Conservation (phyloP, 2,329 filamentous ascomycete species). For the Cercospora nicotianae region DNA sequence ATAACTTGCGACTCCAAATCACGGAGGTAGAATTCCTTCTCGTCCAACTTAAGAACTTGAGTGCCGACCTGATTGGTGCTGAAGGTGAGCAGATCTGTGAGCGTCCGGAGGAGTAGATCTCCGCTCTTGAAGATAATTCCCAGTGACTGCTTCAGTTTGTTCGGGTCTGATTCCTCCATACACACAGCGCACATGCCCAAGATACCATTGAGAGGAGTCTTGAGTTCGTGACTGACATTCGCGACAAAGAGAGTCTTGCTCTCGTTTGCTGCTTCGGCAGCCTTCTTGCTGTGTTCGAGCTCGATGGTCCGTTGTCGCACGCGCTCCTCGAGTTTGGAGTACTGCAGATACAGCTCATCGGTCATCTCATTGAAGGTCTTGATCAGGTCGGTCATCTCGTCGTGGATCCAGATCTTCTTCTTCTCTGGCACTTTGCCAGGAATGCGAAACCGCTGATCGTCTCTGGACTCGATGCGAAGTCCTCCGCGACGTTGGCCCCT, state of each 20-base stretch:
- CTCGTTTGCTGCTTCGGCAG: constrained; percentile 90
- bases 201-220: constrained; percentile 93
- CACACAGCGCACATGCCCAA: constrained; percentile 91
- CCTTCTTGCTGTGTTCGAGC: constrained; percentile 85
- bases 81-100: constrained; percentile 88
- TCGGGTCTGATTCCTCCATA: constrained; percentile 83
- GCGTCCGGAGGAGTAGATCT: constrained; percentile 77
- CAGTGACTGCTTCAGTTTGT: constrained; percentile 75
- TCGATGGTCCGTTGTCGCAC: constrained; percentile 81
- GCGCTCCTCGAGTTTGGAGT: constrained; percentile 77
- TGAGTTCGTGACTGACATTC: constrained; percentile 66
- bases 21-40: constrained; percentile 78
- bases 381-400: constrained; percentile 81
- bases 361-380: constrained; percentile 91
- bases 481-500: constrained; percentile 25
- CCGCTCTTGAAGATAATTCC: constrained; percentile 87
- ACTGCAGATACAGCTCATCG: constrained; percentile 83
- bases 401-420: constrained; percentile 71
- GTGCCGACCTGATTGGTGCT: constrained; percentile 93
- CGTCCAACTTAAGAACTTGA: constrained; percentile 70
- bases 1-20: constrained; percentile 80
- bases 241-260: constrained; percentile 61
- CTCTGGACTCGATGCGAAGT: constrained; percentile 39
- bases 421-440: constrained; percentile 73
- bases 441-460: constrained; percentile 68